These are phyloP conservation scores for Apiosordaria backusii DNA, from an alignment of 495 filamentous ascomycete species.

Conservation along the genomic window DNA sequence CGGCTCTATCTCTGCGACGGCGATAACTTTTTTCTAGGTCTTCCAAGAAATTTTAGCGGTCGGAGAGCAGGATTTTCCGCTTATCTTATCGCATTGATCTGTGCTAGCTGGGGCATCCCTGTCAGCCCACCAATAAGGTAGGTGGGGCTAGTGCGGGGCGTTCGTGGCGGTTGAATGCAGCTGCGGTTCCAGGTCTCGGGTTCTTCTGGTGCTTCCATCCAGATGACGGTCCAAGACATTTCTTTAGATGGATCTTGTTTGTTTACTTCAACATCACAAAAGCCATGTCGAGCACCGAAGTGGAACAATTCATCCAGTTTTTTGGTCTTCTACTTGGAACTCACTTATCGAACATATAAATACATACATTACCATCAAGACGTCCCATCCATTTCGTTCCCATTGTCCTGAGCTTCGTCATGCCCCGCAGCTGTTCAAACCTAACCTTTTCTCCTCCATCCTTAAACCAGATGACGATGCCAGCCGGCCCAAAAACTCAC, in stretches of 20 bases:
- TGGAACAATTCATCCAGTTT: neutral
- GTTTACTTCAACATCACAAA: neutral
- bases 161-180: conserved; percentile 20
- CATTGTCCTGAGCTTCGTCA: too few relatives aligned
- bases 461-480: neutral
- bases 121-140: conserved; percentile 10
- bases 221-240: neutral
- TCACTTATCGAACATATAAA: neutral
- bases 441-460: neutral
- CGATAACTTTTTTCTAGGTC: conserved; percentile 10
- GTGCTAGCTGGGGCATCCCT: conserved; percentile 5
- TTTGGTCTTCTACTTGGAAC: neutral
- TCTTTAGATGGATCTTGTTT: neutral
- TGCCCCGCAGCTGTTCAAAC: too few relatives aligned
- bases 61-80: conserved; percentile 18
- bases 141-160: conserved; percentile 11
- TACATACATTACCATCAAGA: conserved; percentile 13
- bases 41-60: conserved; percentile 28
- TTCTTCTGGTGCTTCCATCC: neutral
- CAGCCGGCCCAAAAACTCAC: neutral
- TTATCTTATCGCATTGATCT: conserved; percentile 20
- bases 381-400: neutral
- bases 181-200: conserved; percentile 15
- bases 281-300: neutral
- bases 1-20: neutral